These are phyloP conservation scores for Claviceps sp. DNA, from an alignment of 2,329 filamentous ascomycete genomes.

Conservation along the genomic window DNA sequence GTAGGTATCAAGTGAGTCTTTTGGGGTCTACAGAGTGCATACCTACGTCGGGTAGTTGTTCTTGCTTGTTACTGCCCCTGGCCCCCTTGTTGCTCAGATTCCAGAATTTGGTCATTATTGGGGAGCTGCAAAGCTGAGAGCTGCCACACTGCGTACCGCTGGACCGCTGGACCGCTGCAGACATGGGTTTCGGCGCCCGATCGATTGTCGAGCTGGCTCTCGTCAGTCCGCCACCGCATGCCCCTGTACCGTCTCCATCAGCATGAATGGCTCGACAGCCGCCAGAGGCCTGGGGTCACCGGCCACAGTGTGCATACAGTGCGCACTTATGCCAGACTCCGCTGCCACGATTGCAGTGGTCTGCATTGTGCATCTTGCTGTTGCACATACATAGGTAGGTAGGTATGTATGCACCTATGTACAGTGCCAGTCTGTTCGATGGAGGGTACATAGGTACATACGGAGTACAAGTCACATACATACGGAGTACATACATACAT, in stretches of 20 bases:
- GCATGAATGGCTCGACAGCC: background rate
- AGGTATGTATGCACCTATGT: background rate
- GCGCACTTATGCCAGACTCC: background rate
- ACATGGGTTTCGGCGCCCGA: slow-evolving; percentile 3
- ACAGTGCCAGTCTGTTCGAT: background rate
- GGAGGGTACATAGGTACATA: background rate
- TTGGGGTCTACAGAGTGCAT: background rate
- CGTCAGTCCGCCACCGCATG: too few relatives aligned
- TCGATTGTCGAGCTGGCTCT: slow-evolving; percentile 5
- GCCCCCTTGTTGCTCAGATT: too few relatives aligned
- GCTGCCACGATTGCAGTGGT: background rate
- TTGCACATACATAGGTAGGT: background rate
- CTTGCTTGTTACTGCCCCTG: too few relatives aligned
- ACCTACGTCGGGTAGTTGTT: background rate
- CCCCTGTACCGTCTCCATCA: background rate
- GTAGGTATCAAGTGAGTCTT: too few relatives aligned
- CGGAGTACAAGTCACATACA: too few relatives aligned
- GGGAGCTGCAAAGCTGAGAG: too few relatives aligned
- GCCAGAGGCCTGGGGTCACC: background rate
- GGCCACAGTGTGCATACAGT: background rate
- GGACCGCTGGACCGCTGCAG: background rate
- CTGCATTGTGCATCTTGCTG: background rate
- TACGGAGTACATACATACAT: too few relatives aligned
- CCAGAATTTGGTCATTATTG: too few relatives aligned
- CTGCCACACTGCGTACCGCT: too few relatives aligned